These are phyloP conservation scores for Nigrospora osmanthi DNA, from an alignment of 2,329 filamentous ascomycete genomes.

Conservation along the genomic window DNA sequence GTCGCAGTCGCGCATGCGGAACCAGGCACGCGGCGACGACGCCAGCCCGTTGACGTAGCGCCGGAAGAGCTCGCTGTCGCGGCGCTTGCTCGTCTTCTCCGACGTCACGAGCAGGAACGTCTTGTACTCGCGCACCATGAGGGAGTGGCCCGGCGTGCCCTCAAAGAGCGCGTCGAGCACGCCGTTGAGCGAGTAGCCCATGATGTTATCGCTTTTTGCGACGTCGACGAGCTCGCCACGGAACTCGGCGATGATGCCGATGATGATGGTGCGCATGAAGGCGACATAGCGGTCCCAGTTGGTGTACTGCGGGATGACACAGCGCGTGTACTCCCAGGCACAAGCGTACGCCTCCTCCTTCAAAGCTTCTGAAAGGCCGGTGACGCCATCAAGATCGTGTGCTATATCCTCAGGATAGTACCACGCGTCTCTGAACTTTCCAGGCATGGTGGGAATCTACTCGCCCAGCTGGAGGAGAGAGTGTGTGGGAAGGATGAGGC, in stretches of 20 bases:
- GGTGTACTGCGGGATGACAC: conserved; percentile 15
- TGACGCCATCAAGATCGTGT: conserved; percentile 3
- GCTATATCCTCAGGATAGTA: conserved; percentile 7
- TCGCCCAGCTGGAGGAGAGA: no score
- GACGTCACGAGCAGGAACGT: conserved; percentile 11
- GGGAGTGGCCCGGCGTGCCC: conserved; percentile 4
- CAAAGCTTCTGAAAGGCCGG: conserved; percentile 1
- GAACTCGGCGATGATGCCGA: conserved; percentile 14
- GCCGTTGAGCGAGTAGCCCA: conserved; percentile 10
- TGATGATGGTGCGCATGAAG: conserved; percentile 12
- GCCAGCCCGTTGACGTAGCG: conserved; percentile 19
- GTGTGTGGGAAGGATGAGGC: no score
- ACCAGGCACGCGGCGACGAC: conserved; percentile 16
- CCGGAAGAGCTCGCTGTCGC: conserved; percentile 14
- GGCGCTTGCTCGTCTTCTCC: conserved; percentile 9
- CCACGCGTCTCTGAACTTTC: conserved; percentile 2
- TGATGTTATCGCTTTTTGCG: conserved; percentile 2
- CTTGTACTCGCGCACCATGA: conserved; percentile 12
- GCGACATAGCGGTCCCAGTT: conserved; percentile 14
- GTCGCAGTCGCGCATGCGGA: conserved; percentile 24
- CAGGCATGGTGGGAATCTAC: not conserved
- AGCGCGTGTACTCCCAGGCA: conserved; percentile 16
- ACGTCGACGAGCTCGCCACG: conserved; percentile 9
- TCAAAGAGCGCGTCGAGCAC: conserved; percentile 9
- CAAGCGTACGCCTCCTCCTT: conserved; percentile 10